Conservation (phyloP, 441 rosid genomes). For the Lagerstroemia fauriei region DNA sequence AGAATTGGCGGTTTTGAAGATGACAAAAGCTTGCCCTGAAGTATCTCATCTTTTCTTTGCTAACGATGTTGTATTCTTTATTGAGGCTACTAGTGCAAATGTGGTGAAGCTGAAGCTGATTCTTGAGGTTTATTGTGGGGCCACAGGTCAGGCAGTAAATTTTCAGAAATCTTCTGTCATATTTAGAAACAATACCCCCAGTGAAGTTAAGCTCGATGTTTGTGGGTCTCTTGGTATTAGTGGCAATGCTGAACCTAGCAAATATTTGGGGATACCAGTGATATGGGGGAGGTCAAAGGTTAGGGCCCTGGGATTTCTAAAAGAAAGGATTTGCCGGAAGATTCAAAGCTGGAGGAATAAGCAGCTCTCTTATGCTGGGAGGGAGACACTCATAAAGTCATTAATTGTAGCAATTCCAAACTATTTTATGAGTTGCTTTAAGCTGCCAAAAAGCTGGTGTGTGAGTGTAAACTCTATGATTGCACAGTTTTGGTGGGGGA, state of each 20-base stretch:
- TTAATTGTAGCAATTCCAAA: not conserved
- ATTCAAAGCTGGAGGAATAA: not conserved
- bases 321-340: not conserved
- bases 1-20: not conserved
- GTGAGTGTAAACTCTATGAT: not conserved
- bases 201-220: not conserved
- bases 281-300: not conserved
- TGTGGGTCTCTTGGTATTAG: not conserved
- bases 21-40: not conserved
- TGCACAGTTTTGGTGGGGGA: slow-evolving; percentile 12
- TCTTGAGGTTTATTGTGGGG: no score
- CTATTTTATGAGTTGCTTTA: no score
- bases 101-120: no score
- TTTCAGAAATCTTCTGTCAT: not conserved
- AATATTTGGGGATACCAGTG: not conserved
- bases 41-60: not conserved
- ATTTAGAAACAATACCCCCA: not conserved
- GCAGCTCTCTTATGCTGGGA: not conserved
- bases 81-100: no score
- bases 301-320: not conserved
- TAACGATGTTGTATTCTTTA: not conserved
- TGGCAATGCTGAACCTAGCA: not conserved
- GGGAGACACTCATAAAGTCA: not conserved
- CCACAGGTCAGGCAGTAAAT: not conserved
- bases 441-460: not conserved